Percentiles rank a stretch among this genome's conserved stretches.
Evolutionary conservation across 2,329 filamentous ascomycete genomes (phyloP).

Genomic region (Calonectria leucothoes): DNA sequence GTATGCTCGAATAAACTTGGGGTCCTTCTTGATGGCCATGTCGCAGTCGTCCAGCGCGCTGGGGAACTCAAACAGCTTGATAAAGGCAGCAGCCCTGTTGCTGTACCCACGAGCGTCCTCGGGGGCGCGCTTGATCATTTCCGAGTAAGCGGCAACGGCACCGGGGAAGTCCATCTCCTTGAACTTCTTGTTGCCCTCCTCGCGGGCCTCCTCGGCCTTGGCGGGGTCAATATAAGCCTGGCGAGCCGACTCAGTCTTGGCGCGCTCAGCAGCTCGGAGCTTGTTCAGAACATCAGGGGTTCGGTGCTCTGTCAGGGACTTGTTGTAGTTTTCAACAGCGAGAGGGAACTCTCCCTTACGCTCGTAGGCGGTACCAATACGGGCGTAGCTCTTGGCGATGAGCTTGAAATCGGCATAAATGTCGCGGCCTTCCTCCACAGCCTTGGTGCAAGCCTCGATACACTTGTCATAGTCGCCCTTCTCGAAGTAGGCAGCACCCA

Average conservation of each 20-base stretch:
- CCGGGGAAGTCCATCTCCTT: slow-evolving; percentile 96
- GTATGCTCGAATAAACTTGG: slow-evolving; percentile 94
- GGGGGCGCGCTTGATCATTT: slow-evolving; percentile 97
- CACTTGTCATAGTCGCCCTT: slow-evolving; percentile 93
- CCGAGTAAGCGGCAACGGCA: slow-evolving; percentile 91
- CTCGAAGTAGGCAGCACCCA: slow-evolving; percentile 93
- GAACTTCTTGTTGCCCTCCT: slow-evolving; percentile 96
- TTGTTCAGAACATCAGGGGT: slow-evolving; percentile 94
- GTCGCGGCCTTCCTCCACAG: slow-evolving; percentile 88
- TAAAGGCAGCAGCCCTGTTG: slow-evolving; percentile 95
- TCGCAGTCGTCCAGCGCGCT: slow-evolving; percentile 94
- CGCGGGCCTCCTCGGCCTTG: slow-evolving; percentile 95
- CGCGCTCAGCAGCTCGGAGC: slow-evolving; percentile 89
- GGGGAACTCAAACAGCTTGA: slow-evolving; percentile 97
- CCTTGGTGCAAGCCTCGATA: slow-evolving; percentile 88
- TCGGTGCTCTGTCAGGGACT: slow-evolving; percentile 94
- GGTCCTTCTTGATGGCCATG: slow-evolving; percentile 88
- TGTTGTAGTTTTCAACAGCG: slow-evolving; percentile 91
- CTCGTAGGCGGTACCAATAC: slow-evolving; percentile 94
- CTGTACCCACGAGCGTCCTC: slow-evolving; percentile 94
- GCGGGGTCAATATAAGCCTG: slow-evolving; percentile 87
- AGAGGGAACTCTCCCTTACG: slow-evolving; percentile 83
- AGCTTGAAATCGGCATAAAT: slow-evolving; percentile 97
- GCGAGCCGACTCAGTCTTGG: slow-evolving; percentile 80
- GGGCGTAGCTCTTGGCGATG: slow-evolving; percentile 97